phyloP scores from a whole-genome alignment of 2,329 filamentous ascomycete species.

The Chaetomiaceae sp. region DNA sequence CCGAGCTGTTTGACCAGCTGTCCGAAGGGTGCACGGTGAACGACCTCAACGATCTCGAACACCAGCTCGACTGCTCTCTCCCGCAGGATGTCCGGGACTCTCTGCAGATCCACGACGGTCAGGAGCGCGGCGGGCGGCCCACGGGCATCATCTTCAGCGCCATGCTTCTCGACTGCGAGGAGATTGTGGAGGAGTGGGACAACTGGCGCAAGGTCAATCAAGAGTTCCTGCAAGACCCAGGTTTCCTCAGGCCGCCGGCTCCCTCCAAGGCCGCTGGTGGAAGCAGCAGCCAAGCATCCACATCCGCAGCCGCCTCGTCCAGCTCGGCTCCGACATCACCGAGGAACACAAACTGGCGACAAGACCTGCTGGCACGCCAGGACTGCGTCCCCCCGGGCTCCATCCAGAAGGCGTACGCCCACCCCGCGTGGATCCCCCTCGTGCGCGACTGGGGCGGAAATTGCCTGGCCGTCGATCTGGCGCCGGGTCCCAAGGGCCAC shows the following conservation, averaged over 20 bases:
- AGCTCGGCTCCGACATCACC: slow-evolving; percentile 45
- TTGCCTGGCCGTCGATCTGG: slow-evolving; percentile 89
- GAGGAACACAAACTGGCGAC: slow-evolving; percentile 68
- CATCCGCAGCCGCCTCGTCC: slow-evolving; percentile 55
- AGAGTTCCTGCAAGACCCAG: slow-evolving; percentile 66
- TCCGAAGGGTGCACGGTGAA: slow-evolving; percentile 89
- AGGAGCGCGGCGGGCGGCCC: slow-evolving; percentile 85
- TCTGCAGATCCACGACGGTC: slow-evolving; percentile 86
- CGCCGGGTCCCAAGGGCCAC: slow-evolving; percentile 80
- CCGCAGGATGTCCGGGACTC: slow-evolving; percentile 93
- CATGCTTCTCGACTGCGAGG: slow-evolving; percentile 97
- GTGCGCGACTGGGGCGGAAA: slow-evolving; percentile 98
- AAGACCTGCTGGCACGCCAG: slow-evolving; percentile 78
- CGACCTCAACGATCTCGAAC: slow-evolving; percentile 94
- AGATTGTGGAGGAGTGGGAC: slow-evolving; percentile 96
- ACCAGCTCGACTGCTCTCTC: slow-evolving; percentile 89
- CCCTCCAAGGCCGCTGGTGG: slow-evolving; percentile 67
- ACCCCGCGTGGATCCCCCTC: slow-evolving; percentile 91
- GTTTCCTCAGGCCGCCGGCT: slow-evolving; percentile 54
- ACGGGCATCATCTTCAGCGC: slow-evolving; percentile 89
- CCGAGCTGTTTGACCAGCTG: slow-evolving; percentile 88
- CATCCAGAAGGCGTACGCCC: slow-evolving; percentile 88
- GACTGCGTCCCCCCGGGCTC: slow-evolving; percentile 82
- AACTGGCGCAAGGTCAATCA: slow-evolving; percentile 94
- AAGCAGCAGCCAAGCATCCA: slow-evolving; percentile 58